Evolutionary conservation across 768 basidiomycete genomes (phyloP), one percentile per base, ranked within the genome.

Genomic region (Hemileccinum impolitum): DNA sequence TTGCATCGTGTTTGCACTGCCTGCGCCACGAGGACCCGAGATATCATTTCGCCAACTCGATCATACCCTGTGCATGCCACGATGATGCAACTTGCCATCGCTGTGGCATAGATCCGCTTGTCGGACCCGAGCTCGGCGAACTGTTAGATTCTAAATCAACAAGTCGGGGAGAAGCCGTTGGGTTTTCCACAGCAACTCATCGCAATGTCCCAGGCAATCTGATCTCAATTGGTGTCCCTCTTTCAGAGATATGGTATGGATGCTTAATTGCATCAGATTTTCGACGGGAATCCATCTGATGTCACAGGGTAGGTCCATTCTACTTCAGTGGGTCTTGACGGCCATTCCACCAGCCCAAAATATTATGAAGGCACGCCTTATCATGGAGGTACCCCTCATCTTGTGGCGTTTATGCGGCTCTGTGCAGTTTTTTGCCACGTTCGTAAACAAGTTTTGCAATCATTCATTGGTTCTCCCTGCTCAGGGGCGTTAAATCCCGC

Each of bases 351-450:
- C n/a, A 40, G 19, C 15, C 23, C 35, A 19, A 26, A 18, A 9
- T 30, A 30, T 30, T 30, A 23, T n/a, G n/a, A n/a, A n/a, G n/a
- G n/a, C n/a, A 23, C 3, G 12, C 17, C 19, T 40, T 32, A 34
- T 34, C 25, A 13, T 21, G 40, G 18, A 40, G 15, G 19, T 39
- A 39, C 14, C 35, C 19, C 5, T 48, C 25, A 39, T 47, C 28
- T 37, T 19, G 53, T 55, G 65, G 65, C 15, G 55, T 59, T 65
- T 65, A 32, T 58, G 63, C 66, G 63, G 63, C 23, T 23, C 23
- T 23, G 23, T 23, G 23, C 23, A 23, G 23, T 1, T 34, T 32
- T 52, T 45, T 28, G n/a, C 45, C 43, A 43, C 31, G 43, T 18
- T 39, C 36, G 17, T 30, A 11, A 26, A 14, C 21, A 43, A n/a